Percentiles rank a stretch among this genome's conserved stretches.
Conservation (phyloP, 371 early-diverging fungal species). For the Mortierella sp. region DNA sequence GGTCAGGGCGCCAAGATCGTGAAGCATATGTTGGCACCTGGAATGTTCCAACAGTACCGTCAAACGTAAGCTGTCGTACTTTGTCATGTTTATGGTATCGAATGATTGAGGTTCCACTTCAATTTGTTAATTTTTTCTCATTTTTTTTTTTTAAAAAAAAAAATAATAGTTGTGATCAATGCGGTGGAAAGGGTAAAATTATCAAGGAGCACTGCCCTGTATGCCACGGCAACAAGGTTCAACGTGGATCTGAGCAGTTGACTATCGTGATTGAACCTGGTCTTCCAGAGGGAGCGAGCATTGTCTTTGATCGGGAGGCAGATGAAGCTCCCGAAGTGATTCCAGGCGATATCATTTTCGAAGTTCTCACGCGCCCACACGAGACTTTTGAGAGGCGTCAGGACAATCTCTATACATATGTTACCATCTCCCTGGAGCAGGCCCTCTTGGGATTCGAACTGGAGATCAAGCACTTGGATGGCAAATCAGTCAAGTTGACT, state of each 20-base stretch:
- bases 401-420: slow-evolving; percentile 85
- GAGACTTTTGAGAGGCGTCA: slow-evolving; percentile 84
- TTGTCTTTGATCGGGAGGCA: slow-evolving; percentile 91
- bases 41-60: slow-evolving; percentile 95
- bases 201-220: slow-evolving; percentile 82
- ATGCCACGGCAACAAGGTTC: slow-evolving; percentile 90
- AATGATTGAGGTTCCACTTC: background rate
- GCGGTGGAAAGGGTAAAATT: slow-evolving; percentile 92
- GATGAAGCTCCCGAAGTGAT: slow-evolving; percentile 92
- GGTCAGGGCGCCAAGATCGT: slow-evolving; percentile 88
- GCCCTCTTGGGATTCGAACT: slow-evolving; percentile 92
- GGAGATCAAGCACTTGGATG: slow-evolving; percentile 88
- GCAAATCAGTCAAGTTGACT: slow-evolving; percentile 71
- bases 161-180: slow-evolving; percentile 81
- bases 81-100: background rate
- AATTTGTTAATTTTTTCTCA: background rate
- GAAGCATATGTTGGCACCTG: slow-evolving; percentile 91
- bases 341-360: slow-evolving; percentile 93
- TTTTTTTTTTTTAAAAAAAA: background rate
- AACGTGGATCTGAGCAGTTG: slow-evolving; percentile 85
- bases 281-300: slow-evolving; percentile 83
- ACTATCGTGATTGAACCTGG: slow-evolving; percentile 90
- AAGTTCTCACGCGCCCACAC: slow-evolving; percentile 84
- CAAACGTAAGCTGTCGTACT: slow-evolving; percentile 65
- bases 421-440: slow-evolving; percentile 80